These are phyloP conservation scores for Lachancea nothofagi DNA, from an alignment of 805 yeast species.

Conservation along the genomic window DNA sequence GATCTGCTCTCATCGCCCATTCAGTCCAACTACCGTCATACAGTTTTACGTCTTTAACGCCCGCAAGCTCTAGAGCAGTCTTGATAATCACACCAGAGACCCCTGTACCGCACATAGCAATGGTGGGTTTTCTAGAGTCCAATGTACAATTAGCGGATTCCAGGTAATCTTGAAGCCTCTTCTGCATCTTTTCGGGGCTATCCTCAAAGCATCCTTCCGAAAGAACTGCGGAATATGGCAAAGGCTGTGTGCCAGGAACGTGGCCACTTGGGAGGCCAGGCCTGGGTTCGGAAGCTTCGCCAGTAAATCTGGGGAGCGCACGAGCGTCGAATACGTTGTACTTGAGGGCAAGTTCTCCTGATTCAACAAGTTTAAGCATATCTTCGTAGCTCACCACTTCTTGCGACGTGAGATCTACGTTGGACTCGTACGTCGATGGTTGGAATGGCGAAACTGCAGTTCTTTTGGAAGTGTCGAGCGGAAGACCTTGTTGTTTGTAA, in stretches of 20 bases:
- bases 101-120: slow-evolving; percentile 94
- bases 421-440: slow-evolving; percentile 34
- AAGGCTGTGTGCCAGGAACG: slow-evolving; percentile 68
- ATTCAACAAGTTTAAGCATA: slow-evolving; percentile 50
- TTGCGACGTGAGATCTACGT: slow-evolving; percentile 34
- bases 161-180: slow-evolving; percentile 45
- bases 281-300: slow-evolving; percentile 82
- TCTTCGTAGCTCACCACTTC: slow-evolving; percentile 66
- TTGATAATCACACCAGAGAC: slow-evolving; percentile 88
- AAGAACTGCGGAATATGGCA: slow-evolving; percentile 68
- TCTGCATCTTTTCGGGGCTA: slow-evolving; percentile 27
- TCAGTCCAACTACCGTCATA: slow-evolving; percentile 85
- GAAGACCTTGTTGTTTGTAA: slow-evolving; percentile 44
- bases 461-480: slow-evolving; percentile 36
- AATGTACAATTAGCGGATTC: slow-evolving; percentile 34
- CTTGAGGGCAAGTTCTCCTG: slow-evolving; percentile 39
- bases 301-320: slow-evolving; percentile 66
- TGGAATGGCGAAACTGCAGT: slow-evolving; percentile 14
- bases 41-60: slow-evolving; percentile 44
- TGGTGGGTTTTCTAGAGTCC: slow-evolving; percentile 53
- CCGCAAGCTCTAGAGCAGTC: slow-evolving; percentile 60
- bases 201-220: slow-evolving; percentile 45
- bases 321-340: slow-evolving; percentile 78
- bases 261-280: slow-evolving; percentile 88
- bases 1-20: slow-evolving; percentile 29